These are phyloP conservation scores for Monosporozyma solicola DNA, from an alignment of 805 yeast genomes.

Conservation along the genomic window DNA sequence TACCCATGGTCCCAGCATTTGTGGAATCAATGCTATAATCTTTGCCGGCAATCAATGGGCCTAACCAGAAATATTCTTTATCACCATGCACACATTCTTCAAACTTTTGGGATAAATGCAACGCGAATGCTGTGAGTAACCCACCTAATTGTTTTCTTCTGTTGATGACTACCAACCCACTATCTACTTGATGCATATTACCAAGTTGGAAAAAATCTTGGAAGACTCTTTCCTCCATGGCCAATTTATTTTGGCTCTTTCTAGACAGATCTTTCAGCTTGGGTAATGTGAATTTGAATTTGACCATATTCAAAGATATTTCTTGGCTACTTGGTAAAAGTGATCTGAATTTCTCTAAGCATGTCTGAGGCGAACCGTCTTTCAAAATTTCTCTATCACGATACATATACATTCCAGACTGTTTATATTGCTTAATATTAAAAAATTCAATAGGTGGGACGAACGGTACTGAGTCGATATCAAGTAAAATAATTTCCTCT, in stretches of 20 bases:
- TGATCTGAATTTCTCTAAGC: conserved; percentile 8
- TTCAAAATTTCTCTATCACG: conserved; percentile 25
- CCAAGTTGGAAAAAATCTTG: conserved; percentile 16
- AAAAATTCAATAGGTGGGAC: conserved; percentile 31
- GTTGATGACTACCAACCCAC: conserved; percentile 26
- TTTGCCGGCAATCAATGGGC: conserved; percentile 38
- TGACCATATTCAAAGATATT: neutral
- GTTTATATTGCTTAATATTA: conserved; percentile 11
- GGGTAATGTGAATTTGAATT: neutral
- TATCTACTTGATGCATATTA: conserved; percentile 27
- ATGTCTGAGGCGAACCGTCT: conserved; percentile 17
- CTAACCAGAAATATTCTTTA: conserved; percentile 71
- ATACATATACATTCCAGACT: conserved; percentile 22
- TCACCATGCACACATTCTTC: conserved; percentile 55
- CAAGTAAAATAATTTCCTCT: conserved; percentile 41
- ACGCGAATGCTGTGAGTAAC: conserved; percentile 19
- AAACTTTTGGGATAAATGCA: conserved; percentile 22
- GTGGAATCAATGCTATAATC: conserved; percentile 32
- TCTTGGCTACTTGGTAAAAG: neutral
- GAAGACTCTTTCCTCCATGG: conserved; percentile 13
- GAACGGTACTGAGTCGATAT: conserved; percentile 44
- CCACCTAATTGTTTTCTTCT: conserved; percentile 19
- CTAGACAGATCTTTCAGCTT: neutral
- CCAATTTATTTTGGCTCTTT: neutral
- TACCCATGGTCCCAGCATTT: conserved; percentile 33